Evolutionary conservation across 2,329 filamentous ascomycete genomes (phyloP).

Genomic region (Diplodia seriata): DNA sequence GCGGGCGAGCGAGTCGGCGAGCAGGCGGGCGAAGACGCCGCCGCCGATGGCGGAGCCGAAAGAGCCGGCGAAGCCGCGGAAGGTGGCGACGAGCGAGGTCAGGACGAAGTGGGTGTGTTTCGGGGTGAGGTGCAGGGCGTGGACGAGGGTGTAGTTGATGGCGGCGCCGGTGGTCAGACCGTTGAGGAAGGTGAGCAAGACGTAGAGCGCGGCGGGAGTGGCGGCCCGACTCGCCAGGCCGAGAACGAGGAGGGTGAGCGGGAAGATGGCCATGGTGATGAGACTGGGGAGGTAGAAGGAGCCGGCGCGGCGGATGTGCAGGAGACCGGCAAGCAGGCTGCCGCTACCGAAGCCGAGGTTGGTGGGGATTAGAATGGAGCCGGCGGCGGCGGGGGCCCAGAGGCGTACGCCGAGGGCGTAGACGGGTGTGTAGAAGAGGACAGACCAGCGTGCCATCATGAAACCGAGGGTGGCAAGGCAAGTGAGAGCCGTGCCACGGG

Average conservation of each 20-base stretch:
- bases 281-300: constrained; percentile 74
- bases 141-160: constrained; percentile 82
- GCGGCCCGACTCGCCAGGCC: constrained; percentile 62
- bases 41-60: constrained; percentile 83
- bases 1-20: constrained; percentile 62
- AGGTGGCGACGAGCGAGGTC: constrained; percentile 77
- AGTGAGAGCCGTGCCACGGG: constrained; percentile 73
- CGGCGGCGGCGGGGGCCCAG: constrained; percentile 72
- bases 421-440: constrained; percentile 81
- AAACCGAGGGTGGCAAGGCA: constrained; percentile 77
- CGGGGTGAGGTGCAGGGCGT: constrained; percentile 74
- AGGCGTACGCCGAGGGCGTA: constrained; percentile 79
- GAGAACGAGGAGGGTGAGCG: constrained; percentile 64
- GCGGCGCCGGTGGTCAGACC: constrained; percentile 75
- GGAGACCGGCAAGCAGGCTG: constrained; percentile 73
- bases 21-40: constrained; percentile 71
- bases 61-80: constrained; percentile 79
- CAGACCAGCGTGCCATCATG: constrained; percentile 81
- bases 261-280: constrained; percentile 67
- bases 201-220: constrained; percentile 61
- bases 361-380: constrained; percentile 79
- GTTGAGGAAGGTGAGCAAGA: constrained; percentile 70
- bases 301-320: constrained; percentile 76
- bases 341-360: constrained; percentile 80
- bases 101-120: constrained; percentile 74